A percentile compares a stretch with the other conserved stretches of the same genome.
These are phyloP conservation scores for Pyrenochaeta sp. DNA, from an alignment of 2,329 filamentous ascomycete genomes.

Conservation along the genomic window DNA sequence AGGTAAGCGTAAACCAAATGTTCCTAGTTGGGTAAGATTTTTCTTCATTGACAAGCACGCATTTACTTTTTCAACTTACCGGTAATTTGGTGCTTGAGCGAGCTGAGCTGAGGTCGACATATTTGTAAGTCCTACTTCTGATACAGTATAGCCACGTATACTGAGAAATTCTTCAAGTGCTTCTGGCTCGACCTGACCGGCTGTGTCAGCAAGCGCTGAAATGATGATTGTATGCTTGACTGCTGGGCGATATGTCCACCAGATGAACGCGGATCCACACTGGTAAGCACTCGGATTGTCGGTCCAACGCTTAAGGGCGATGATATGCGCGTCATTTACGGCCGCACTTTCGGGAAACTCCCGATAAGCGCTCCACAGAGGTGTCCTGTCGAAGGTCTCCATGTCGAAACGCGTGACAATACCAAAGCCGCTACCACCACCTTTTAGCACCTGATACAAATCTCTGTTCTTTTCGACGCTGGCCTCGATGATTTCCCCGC, in stretches of 20 bases:
- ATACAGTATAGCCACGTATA: too few species aligned
- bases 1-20: slow-evolving; percentile 34
- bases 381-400: slow-evolving; percentile 33
- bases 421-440: slow-evolving; percentile 41
- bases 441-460: slow-evolving; percentile 47
- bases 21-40: slow-evolving; percentile 17
- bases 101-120: too few species aligned
- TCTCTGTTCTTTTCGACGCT: slow-evolving; percentile 47
- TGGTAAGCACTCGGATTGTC: slow-evolving; percentile 33
- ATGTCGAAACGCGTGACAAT: slow-evolving; percentile 28
- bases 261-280: slow-evolving; percentile 29
- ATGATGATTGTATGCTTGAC: slow-evolving; percentile 26
- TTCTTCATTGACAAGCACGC: too few species aligned
- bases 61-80: slow-evolving; percentile 9
- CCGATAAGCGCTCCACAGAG: too few species aligned
- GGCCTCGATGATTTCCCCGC: slow-evolving; percentile 47
- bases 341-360: slow-evolving; percentile 22
- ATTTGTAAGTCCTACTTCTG: too few species aligned
- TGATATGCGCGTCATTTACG: slow-evolving; percentile 24
- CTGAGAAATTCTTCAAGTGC: slow-evolving; percentile 29
- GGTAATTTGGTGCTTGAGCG: slow-evolving; percentile 32
- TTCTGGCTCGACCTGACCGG: slow-evolving; percentile 22
- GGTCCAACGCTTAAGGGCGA: slow-evolving; percentile 28
- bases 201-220: slow-evolving; percentile 27
- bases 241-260: slow-evolving; percentile 28